Conservation (phyloP, 2,329 filamentous ascomycete species). For the Aspergillus brasiliensis region DNA sequence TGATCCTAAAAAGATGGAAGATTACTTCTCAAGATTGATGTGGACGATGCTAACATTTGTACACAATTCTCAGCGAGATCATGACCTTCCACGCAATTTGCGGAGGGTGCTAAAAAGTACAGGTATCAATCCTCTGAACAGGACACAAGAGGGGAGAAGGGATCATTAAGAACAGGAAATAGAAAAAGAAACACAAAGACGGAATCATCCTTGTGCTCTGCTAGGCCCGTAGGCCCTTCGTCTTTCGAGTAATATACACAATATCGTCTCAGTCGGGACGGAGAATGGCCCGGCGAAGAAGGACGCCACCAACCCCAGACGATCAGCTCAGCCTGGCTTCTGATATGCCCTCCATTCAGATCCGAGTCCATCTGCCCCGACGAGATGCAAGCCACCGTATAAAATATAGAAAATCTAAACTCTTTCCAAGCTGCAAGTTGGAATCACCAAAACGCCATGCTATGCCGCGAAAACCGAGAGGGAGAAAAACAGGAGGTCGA, state of each 20-base stretch:
- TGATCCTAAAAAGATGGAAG: too few species aligned
- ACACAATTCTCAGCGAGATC: background rate
- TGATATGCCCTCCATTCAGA: background rate
- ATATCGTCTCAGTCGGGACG: background rate
- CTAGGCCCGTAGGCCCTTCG: background rate
- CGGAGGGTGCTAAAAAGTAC: constrained; percentile 19
- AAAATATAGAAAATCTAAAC: constrained; percentile 15
- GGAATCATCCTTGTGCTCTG: background rate
- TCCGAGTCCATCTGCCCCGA: background rate
- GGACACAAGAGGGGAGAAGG: constrained; percentile 25
- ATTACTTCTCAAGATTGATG: background rate
- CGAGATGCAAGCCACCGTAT: background rate
- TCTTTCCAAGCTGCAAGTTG: constrained; percentile 25
- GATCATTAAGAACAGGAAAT: constrained; percentile 1
- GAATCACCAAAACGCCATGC: constrained; percentile 43
- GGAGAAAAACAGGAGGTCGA: constrained; percentile 13
- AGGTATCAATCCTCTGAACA: constrained; percentile 13
- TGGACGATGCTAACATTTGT: background rate
- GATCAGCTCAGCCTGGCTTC: background rate
- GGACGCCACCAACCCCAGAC: background rate
- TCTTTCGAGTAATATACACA: constrained; percentile 14
- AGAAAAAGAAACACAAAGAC: background rate
- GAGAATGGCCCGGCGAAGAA: background rate
- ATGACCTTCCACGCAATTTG: constrained; percentile 10
- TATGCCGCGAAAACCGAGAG: constrained; percentile 39